Evolutionary conservation across 2,329 filamentous ascomycete genomes (phyloP).

Genomic region (Cyphellophora attinorum): DNA sequence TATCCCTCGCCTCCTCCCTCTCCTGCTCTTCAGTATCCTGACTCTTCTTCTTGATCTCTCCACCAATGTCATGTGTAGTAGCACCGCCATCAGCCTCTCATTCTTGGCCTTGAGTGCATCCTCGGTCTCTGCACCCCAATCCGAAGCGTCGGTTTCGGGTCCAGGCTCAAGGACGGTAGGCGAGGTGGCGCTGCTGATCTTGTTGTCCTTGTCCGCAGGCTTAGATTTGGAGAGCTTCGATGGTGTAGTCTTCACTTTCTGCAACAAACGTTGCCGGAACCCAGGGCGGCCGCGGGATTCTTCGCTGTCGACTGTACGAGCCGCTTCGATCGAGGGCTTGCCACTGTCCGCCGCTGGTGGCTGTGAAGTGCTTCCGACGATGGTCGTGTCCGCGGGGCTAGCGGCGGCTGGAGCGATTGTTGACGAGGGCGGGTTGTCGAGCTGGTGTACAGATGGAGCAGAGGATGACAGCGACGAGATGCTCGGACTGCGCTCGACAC

Average conservation of each 20-base stretch:
- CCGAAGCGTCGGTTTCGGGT: not conserved
- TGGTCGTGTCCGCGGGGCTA: not conserved
- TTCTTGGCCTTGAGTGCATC: not conserved
- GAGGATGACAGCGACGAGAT: constrained; percentile 17
- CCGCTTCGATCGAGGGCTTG: too few species aligned
- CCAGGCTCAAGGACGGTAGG: not conserved
- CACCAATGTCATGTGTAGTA: constrained; percentile 11
- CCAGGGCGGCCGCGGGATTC: constrained; percentile 15
- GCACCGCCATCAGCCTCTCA: constrained; percentile 2
- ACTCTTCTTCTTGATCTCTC: constrained; percentile 8
- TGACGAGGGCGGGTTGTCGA: not conserved
- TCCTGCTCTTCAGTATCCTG: constrained; percentile 16
- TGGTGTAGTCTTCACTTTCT: constrained; percentile 15
- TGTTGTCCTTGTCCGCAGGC: constrained; percentile 3
- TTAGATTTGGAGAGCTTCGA: constrained; percentile 11
- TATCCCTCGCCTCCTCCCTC: constrained; percentile 19
- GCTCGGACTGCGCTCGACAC: constrained; percentile 5
- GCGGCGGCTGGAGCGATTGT: not conserved
- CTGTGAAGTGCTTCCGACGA: too few species aligned
- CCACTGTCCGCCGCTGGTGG: too few species aligned
- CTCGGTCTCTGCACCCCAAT: not conserved
- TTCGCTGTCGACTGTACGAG: constrained; percentile 5
- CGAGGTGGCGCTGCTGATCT: constrained; percentile 2
- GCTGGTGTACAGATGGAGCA: constrained; percentile 1
- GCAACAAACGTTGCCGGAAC: constrained; percentile 12